Evolutionary conservation across 306 rosid species (phyloP).

Genomic region (Citrullus colocynthis): DNA sequence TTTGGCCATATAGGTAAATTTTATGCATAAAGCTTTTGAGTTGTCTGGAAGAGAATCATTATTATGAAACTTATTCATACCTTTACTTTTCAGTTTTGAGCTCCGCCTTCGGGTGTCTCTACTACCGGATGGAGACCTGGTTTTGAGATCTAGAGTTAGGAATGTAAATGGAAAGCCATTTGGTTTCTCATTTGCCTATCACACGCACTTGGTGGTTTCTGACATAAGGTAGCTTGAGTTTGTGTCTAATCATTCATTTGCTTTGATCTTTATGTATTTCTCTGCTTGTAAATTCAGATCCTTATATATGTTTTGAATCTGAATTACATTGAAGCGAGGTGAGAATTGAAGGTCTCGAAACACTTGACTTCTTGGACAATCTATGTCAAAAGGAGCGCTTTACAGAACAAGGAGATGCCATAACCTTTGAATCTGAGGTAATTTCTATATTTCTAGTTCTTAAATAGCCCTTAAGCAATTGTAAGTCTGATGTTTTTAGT

Average conservation of each 20-base stretch:
- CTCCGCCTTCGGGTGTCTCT: conserved; percentile 77
- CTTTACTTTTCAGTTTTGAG: conserved; percentile 49
- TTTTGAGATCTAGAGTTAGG: conserved; percentile 58
- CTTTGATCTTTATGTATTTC: neutral
- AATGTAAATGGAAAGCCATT: conserved; percentile 74
- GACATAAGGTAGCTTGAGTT: conserved; percentile 58
- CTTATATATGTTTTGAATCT: neutral
- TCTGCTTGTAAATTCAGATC: neutral
- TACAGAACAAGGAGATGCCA: conserved; percentile 91
- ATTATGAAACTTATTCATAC: conserved; percentile 10
- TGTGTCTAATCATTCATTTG: conserved; percentile 11
- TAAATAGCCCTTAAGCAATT: neutral
- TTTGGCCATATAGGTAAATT: conserved; percentile 63
- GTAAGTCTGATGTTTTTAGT: neutral
- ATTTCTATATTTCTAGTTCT: neutral
- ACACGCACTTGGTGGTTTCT: conserved; percentile 69
- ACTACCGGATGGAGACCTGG: conserved; percentile 44
- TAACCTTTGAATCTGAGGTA: conserved; percentile 92
- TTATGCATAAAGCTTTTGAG: neutral
- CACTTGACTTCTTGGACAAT: conserved; percentile 78
- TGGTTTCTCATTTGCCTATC: conserved; percentile 81
- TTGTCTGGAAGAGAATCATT: neutral
- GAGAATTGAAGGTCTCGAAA: conserved; percentile 89
- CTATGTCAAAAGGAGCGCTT: conserved; percentile 69
- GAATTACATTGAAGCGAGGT: conserved; percentile 41